Evolutionary conservation across 495 filamentous ascomycete species (phyloP), one percentile per base, ranked within the genome.

Genomic region (Aspergillus cristatus): DNA sequence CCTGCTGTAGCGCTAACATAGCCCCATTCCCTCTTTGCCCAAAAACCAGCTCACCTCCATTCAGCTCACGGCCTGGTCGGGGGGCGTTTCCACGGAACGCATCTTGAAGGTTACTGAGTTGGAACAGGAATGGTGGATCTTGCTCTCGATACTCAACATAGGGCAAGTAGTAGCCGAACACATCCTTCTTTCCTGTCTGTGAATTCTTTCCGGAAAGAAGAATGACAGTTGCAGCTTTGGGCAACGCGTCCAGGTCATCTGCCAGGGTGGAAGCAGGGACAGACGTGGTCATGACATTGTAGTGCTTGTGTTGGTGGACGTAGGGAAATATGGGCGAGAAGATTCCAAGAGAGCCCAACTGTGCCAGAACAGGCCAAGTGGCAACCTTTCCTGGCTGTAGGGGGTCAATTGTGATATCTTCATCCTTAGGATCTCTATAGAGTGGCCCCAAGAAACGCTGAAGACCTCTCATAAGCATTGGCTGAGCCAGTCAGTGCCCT

Each of bases 101-200:
- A 29, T 49, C 48, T n/a, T 57, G 54, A 1, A 42, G 34, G 1
- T 47, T 47, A 26, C 38, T 37, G 6, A 57, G 51, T 34, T 57
- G 54, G 35, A 57, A 57, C 6, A 57, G 26, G 16, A 34, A 22
- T 18, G 45, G 48, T 24, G 24, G 35, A 18, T 52, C 22, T 28
- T 32, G 33, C 20, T 24, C 20, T 24, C 20, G 20, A 1, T 35
- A 43, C 17, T 32, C 34, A 18, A 42, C 46, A 22, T 37, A 28
- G 0, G 43, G 44, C 22, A 41, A 48, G 40, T 48, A 54, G 7
- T 51, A 18, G 1, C 53, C 53, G 25, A 57, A 57, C 3, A 41
- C 11, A 15, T 30, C 37, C 7, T 36, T 37, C 18, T 16, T 16
- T 12, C 30, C 14, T 11, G 28, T 30, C 28, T 30, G 10, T 26